Conservation (phyloP, 176 grass and related monocot genomes). For the Echinochloa phyllopogon region DNA sequence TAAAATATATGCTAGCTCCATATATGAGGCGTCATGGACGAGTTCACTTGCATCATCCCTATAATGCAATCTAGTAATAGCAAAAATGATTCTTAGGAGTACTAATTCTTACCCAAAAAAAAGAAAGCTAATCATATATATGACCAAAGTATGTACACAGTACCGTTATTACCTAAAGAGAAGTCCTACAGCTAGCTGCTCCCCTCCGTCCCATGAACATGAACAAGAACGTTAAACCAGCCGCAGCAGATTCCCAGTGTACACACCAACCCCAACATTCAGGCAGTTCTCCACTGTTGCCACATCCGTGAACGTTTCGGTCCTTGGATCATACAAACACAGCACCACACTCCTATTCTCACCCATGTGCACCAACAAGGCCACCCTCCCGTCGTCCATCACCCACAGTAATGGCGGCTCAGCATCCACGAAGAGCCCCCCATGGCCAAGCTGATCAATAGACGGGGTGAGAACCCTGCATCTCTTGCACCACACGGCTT, state of each 20-base stretch:
- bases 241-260: background rate
- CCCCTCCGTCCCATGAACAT: background rate
- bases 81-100: no score
- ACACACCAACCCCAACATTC: background rate
- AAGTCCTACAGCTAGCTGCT: no score
- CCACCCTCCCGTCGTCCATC: constrained; percentile 16
- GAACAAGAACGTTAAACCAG: background rate
- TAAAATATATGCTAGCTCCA: no score
- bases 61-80: no score
- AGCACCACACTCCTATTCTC: background rate
- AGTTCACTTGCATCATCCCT: no score
- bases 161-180: no score
- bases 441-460: background rate
- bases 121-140: no score
- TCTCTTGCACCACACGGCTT: background rate
- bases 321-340: constrained; percentile 2
- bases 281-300: background rate
- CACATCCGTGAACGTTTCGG: background rate
- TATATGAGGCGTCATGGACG: no score
- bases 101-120: no score
- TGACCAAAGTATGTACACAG: no score
- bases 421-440: background rate
- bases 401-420: background rate
- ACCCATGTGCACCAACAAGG: background rate
- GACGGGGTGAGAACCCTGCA: background rate